Evolutionary conservation across 2,329 filamentous ascomycete species (phyloP), one percentile per base, ranked within the genome.

Genomic region (Alternaria sp.): DNA sequence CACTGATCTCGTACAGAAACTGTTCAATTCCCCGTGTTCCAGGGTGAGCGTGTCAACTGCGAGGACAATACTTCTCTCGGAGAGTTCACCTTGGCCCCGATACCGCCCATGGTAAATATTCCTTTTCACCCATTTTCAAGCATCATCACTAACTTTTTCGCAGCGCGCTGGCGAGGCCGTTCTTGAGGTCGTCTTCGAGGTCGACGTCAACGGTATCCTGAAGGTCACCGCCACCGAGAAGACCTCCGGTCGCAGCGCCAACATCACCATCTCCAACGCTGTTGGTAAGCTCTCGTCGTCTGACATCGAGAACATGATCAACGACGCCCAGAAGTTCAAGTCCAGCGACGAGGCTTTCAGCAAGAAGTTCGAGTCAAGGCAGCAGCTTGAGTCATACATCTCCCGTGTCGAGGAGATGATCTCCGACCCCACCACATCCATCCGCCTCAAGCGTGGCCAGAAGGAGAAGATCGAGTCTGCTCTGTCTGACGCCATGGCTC

Each of bases 141-240:
- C 29, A 31, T 5, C 14, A 36, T 7, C 34, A 36, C 39, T 42
- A 10, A 42, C 40, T n/a, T 9, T 5, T 28, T 3, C 2, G 10
- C 40, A 44, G 41, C 44, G 89, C 76, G 94, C 95, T 76, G 94
- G 95, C 80, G 95, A 99, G 79, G 91, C 95, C 72, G 93, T 96
- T 69, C 90, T 99, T 44, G 95, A 99, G 84, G 91, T 94, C 72
- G 93, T 98, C 80, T 98, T 99, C 83, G 95, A 99, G 85, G 95
- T 99, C 78, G 95, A 99, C 73, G 95, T 97, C 87, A 99, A 99
- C 86, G 95, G 95, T 90, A 97, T 97, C 80, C 90, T 99, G 70
- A 99, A 99, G 89, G 95, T 98, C 76, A 98, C 94, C 65, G 95
- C 95, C 70, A 97, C 94, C 46, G 95, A 99, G 88, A 99, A 99